A percentile compares a stretch with the other conserved stretches of the same genome.
These are phyloP conservation scores for Pichia terricola DNA, from an alignment of 1,139 yeast species.

Conservation along the genomic window DNA sequence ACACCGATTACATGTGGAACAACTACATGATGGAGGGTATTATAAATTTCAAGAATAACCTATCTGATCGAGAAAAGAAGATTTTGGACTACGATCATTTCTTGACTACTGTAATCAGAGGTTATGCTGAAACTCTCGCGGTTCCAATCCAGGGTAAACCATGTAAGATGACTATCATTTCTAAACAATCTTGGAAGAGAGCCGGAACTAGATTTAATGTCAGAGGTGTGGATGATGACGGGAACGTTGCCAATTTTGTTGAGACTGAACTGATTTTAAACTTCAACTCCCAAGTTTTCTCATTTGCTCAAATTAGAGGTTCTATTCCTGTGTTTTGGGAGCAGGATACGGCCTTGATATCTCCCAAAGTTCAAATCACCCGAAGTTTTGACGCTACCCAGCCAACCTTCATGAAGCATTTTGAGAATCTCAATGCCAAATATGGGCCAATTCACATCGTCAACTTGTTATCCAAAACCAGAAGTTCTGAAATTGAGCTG, in stretches of 20 bases:
- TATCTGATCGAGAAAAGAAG: constrained; percentile 49
- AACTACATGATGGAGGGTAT: constrained; percentile 81
- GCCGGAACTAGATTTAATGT: constrained; percentile 95
- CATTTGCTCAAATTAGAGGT: constrained; percentile 86
- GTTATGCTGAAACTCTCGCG: constrained; percentile 74
- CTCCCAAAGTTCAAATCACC: constrained; percentile 79
- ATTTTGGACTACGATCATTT: constrained; percentile 68
- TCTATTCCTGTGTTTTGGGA: constrained; percentile 98
- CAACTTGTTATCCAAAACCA: constrained; percentile 63
- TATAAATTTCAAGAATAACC: constrained; percentile 59
- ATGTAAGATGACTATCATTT: constrained; percentile 68
- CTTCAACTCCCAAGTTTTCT: constrained; percentile 44
- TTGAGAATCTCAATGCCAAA: constrained; percentile 53
- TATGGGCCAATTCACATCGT: constrained; percentile 86
- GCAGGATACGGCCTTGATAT: constrained; percentile 77
- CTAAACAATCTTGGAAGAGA: constrained; percentile 90
- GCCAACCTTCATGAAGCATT: constrained; percentile 79
- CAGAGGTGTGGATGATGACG: constrained; percentile 92
- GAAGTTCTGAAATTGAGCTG: constrained; percentile 66
- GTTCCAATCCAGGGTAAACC: constrained; percentile 41
- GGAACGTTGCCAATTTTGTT: constrained; percentile 91
- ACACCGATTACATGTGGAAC: constrained; percentile 95
- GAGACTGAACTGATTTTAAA: constrained; percentile 81
- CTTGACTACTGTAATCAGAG: constrained; percentile 84
- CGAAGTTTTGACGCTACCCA: constrained; percentile 88